Evolutionary conservation across 257 asterid genomes (phyloP), one percentile per base, ranked within the genome.

Genomic region (Nicotiana noctiflora): DNA sequence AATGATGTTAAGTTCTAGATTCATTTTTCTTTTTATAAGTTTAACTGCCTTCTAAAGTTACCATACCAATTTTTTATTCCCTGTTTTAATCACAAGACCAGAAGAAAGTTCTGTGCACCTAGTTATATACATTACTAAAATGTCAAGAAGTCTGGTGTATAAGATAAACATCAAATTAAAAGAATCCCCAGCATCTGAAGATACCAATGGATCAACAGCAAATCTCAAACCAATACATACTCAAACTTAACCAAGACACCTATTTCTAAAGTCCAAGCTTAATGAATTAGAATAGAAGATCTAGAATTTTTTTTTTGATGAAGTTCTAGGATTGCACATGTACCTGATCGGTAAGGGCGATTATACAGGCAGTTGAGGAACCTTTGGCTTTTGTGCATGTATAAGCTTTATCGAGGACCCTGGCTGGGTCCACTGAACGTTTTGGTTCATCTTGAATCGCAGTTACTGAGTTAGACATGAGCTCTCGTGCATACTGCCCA

Each of bases 281-380:
- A 5, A 51, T 14, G 56, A 40, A 51, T 51, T 51, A 51, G 56
- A 51, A 51, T 51, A 51, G 56, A 3, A 13, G 56, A 11, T 51
- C 56, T 51, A 23, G 60, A 25, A 25, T 25, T 25, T 25, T 25
- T 25, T 25, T 25, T 25, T 25, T 25, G 27, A 25, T 25, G 56
- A 3, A 13, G 56, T 3, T 51, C 56, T 51, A 23, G 60, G 49
- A 46, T 74, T 49, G 78, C 78, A 74, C 9, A 74, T 23, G 65
- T 85, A 92, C 99, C 97, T 95, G 91, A 84, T 87, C 91, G 0
- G 97, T 90, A 75, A 95, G 97, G 59, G 99, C 94, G 85, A 93
- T 89, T 68, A 95, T 92, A 87, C 99, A 95, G 76, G 98, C 98
- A 84, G 99, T 95, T 11, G 97, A 95, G 9, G 98, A 95, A 78